These are phyloP conservation scores for Persicaria maculosa DNA, from an alignment of 148 eudicot genomes.

Conservation along the genomic window DNA sequence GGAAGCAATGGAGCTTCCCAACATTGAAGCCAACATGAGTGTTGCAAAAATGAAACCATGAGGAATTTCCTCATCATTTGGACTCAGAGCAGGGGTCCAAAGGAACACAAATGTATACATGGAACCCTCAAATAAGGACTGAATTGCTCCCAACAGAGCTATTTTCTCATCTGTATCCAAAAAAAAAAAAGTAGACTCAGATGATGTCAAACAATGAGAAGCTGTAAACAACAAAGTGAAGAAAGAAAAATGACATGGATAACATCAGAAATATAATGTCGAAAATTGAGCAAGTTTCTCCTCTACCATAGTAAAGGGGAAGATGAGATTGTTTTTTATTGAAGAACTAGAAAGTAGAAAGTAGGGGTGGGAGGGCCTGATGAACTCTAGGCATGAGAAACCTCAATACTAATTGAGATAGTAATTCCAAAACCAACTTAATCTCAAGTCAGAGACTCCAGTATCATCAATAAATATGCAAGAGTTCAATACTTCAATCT, in stretches of 20 bases:
- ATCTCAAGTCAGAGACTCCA: not conserved
- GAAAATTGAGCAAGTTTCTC: not conserved
- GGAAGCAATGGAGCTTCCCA: constrained; percentile 92
- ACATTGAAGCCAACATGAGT: constrained; percentile 97
- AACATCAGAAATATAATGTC: not conserved
- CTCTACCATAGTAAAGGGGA: not conserved
- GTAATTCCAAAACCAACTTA: not conserved
- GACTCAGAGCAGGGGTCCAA: constrained; percentile 98
- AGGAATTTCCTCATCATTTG: constrained; percentile 90
- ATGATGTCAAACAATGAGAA: not conserved
- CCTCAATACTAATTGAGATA: not conserved
- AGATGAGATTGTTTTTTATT: not conserved
- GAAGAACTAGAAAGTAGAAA: not conserved
- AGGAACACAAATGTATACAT: constrained; percentile 97
- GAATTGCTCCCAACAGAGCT: constrained; percentile 92
- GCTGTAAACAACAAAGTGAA: not conserved
- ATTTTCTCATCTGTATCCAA: constrained; percentile 80
- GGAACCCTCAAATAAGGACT: constrained; percentile 95
- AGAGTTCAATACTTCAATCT: not conserved
- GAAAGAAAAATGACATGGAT: not conserved
- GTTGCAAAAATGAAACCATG: constrained; percentile 97
- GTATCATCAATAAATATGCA: not conserved
- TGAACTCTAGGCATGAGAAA: not conserved
- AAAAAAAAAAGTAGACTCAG: not conserved
- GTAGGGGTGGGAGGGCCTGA: not conserved